Base-by-base conservation (phyloP, 495 filamentous ascomycete species). In the Aspergillus asperescens region DNA sequence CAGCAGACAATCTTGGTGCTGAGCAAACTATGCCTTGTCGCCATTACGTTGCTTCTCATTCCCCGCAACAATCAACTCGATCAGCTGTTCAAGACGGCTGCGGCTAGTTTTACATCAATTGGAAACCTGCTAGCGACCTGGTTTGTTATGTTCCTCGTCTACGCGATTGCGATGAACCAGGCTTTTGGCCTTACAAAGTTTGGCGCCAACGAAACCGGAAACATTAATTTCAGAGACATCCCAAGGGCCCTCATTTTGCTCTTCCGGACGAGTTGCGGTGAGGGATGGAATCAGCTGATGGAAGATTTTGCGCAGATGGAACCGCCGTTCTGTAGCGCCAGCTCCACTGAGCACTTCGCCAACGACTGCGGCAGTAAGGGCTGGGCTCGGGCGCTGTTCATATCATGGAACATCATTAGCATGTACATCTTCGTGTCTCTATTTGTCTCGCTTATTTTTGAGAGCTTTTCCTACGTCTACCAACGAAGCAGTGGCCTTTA, bases 361-460 rank as follows among this genome's bases (percentile, higher is more conserved):
- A 88, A 88, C 60, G 94, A 97, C 72, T 99, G 93, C 62, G 93
- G 93, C 28, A 92, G 93, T 66, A 78, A 79, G 20, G 78, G 81
- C 37, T 97, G 93, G 88, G 90, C 93, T 13, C 79, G 88, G 28
- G 78, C 79, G 38, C 75, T 99, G 27, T 97, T 99, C 74, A 89
- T 96, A 52, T 79, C 87, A 9, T 99, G 93, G 93, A 99, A 99
- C 73, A 89, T 99, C 60, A 79, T 97, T 65, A 96, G 92, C 85
- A 97, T 99, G 93, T 99, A 97, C 70, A 93, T 99, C 67, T 99
- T 99, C 60, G 91, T 97, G 60, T 95, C 88, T 63, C 77, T 99
- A 70, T 99, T 99, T 66, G 90, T 97, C 50, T 99, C 93, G 34
- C 82, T 99, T 60, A 99, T 99, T 58, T 99, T 90, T 68, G 93